Base-by-base conservation (phyloP, 768 basidiomycete genomes). In the Melanogaster broomeanus region DNA sequence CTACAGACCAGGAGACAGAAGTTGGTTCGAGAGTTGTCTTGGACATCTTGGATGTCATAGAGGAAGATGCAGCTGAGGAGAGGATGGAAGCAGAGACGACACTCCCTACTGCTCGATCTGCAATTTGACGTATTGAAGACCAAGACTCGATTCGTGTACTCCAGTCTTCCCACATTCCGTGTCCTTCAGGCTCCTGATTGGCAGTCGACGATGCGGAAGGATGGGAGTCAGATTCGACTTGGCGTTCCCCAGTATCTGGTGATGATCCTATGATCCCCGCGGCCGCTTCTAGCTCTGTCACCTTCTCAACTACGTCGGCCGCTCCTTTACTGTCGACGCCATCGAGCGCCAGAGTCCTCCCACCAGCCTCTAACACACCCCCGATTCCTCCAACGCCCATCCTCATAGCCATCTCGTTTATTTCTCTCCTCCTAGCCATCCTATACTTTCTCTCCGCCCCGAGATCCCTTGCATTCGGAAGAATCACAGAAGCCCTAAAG, bases 371-470 rank as follows among this genome's bases (percentile, higher is more conserved):
- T 6, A 91, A 62, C 7, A 73, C 60, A 11, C 91, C 92, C 10
- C 91, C 91, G 7, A 90, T 77, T 0, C 80, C 79, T 30, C 87
- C 88, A 33, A 92, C 76, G 6, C 82, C 91, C 83, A 91, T 90
- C n/a, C 88, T 81, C 77, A 90, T 87, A 0, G 81, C 84, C 40
- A 93, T 70, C 60, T 90, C 85, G 64, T 93, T 93, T 48, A 91
- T 81, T 58, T 92, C 86, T 50, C 82, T 74, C 51, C 91, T 75
- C 31, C 91, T 74, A 4, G 72, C 70, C 53, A 85, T 74, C 41
- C 91, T 81, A 44, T 74, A 79, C 8, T 72, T 67, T 39, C 74
- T 76, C 62, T 93, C 91, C 11, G 72, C 68, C 2, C 62, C 57
- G 24, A 74, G 63, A 11, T 85, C 84, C 12, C 91, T 81, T 3